Base-by-base conservation (phyloP, 768 basidiomycete species). In the Neoboletus subvelutipes region DNA sequence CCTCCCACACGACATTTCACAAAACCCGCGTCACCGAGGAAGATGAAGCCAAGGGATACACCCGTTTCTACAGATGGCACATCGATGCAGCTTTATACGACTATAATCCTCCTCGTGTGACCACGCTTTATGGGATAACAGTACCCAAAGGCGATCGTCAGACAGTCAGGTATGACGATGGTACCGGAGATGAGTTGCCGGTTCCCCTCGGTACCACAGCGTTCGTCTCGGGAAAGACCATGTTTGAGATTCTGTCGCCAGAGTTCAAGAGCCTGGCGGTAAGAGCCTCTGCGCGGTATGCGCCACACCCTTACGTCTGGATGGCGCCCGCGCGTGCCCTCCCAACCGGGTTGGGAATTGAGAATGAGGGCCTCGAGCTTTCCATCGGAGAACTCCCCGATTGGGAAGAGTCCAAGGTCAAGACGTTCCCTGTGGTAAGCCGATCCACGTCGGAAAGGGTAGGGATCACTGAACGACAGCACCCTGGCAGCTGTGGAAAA, bases 51-150 rank as follows among this genome's bases (percentile, higher is more conserved):
- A 79, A 81, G 51, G 92, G 91, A n/a, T 71, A 79, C 45, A 94
- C 92, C n/a, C 81, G 92, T 39, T 94, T 89, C 79, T 94, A 92
- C 71, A 79, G 92, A 48, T 94, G 92, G 92, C 91, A 95, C 71
- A 94, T 94, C 71, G 93, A 94, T 63, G 92, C 94, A 1, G 91
- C 91, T 2, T 73, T 92, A 37, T 90, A 90, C 67, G 83, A 87
- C 54, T 77, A 87, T 13, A 82, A 83, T 26, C 90, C 90, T 18
- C 92, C 93, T 4, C 86, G 80, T 60, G 92, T 90, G 41, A 95
- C 94, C 6, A 91, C 92, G 1, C 82, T 95, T 22, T 93, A 92
- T 62, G 90, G 85, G 1, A 78, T 94, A 59, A 76, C 64, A 3
- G 86, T 94, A 0, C 94, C 93, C 3, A 59, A 77, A 24, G 92